Conservation (phyloP, 176 grass and related monocot genomes). For the Lolium perenne region DNA sequence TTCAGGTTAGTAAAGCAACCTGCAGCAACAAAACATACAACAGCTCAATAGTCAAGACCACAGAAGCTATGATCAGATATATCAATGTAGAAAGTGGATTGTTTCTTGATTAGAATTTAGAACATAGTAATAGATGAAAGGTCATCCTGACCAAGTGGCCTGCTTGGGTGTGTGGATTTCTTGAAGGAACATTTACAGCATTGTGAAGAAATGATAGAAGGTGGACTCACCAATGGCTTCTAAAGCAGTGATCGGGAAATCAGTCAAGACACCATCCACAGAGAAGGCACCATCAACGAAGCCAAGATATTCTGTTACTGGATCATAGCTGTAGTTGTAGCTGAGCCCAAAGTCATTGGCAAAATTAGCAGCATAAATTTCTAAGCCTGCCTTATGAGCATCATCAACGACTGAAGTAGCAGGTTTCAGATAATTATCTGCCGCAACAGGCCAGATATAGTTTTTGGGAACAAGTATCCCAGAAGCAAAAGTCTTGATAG, state of each 20-base stretch:
- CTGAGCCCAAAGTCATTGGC: conserved; percentile 71
- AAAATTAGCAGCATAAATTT: conserved; percentile 83
- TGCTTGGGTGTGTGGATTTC: not conserved
- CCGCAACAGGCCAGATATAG: conserved; percentile 72
- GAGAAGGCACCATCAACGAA: conserved; percentile 74
- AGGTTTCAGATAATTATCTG: conserved; percentile 72
- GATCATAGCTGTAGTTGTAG: conserved; percentile 98
- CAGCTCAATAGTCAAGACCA: conserved; percentile 22
- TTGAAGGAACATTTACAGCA: conserved; percentile 15
- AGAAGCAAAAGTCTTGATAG: conserved; percentile 81
- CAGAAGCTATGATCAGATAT: not conserved
- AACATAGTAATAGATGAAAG: conserved; percentile 5
- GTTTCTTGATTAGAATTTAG: not conserved
- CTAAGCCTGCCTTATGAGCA: conserved; percentile 81
- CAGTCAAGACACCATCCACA: conserved; percentile 80
- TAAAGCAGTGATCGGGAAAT: conserved; percentile 80
- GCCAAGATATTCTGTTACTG: conserved; percentile 67
- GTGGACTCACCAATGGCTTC: conserved; percentile 67
- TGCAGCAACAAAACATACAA: conserved; percentile 44
- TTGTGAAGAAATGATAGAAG: conserved; percentile 11
- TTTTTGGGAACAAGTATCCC: conserved; percentile 90
- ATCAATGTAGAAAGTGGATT: not conserved
- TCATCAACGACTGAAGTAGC: conserved; percentile 62
- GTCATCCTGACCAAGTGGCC: not conserved
- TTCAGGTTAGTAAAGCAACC: conserved; percentile 78